A percentile compares a stretch with the other conserved stretches of the same genome.
Conservation (phyloP, 2,329 filamentous ascomycete genomes). For the Fusarium praegraminearum region DNA sequence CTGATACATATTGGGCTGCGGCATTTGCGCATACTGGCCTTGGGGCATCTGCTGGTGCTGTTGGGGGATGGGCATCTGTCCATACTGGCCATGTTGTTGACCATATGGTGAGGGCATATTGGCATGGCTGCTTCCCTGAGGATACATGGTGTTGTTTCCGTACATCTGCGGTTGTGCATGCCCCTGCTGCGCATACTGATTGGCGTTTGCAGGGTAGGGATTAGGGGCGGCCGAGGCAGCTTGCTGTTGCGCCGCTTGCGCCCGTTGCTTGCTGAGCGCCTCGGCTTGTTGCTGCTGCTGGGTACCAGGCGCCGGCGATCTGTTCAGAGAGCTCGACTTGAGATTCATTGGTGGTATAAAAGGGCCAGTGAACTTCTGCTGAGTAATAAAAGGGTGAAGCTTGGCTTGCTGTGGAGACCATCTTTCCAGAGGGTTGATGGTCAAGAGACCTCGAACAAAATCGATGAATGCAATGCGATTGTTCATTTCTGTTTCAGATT, state of each 20-base stretch:
- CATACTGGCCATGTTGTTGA: constrained; percentile 76
- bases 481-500: constrained; percentile 83
- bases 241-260: constrained; percentile 76
- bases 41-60: constrained; percentile 74
- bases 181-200: constrained; percentile 61
- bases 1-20: constrained; percentile 68
- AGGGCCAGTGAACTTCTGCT: constrained; percentile 95
- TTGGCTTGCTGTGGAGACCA: constrained; percentile 99
- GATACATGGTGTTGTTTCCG: constrained; percentile 85
- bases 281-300: constrained; percentile 97
- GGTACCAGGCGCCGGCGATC: constrained; percentile 91
- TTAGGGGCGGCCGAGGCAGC: constrained; percentile 75
- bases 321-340: constrained; percentile 84
- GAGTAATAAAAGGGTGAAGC: constrained; percentile 97
- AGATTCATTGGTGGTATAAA: constrained; percentile 98
- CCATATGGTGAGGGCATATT: constrained; percentile 80
- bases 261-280: constrained; percentile 91
- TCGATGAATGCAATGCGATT: constrained; percentile 98
- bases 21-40: constrained; percentile 69
- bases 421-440: constrained; percentile 93
- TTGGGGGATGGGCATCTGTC: constrained; percentile 78
- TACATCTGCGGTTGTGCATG: constrained; percentile 76
- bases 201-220: constrained; percentile 69
- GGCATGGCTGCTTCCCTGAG: constrained; percentile 62
- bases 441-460: constrained; percentile 92